Base-by-base conservation (phyloP, 2,329 filamentous ascomycete species). In the Verticillium nubilum region DNA sequence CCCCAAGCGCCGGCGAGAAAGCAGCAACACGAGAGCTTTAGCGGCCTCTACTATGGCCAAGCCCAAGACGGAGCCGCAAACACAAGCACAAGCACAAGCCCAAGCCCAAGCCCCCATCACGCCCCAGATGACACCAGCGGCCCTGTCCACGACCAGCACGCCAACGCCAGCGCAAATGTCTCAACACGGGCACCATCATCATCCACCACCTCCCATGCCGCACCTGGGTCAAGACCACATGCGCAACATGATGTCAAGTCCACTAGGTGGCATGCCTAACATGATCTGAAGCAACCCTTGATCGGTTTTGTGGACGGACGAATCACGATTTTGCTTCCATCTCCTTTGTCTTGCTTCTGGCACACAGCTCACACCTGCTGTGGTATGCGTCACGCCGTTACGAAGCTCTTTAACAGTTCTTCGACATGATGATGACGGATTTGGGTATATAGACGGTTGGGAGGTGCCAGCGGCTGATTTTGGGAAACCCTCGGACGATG, bases 1-100 rank as follows among this genome's bases (percentile, higher is more conserved):
- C 1, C 86, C 86, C 2, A 90, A 90, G 73, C 81, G 87, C 56
- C 80, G 86, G 58, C 81, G 87, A 53, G 87, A 89, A 68, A 86
- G 78, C 68, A 84, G 78, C 65, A 80, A 86, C 65, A 76, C 74
- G 5, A 75, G 78, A 60, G 68, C 69, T 52, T 68, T 77, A 50
- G 75, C 74, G 27, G 73, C 74, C 33, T 70, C 76, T 28, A 75
- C 73, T 58, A 77, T 77, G 68, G 70, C 76, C 9, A 84, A 80
- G 68, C 73, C 78, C 52, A 81, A 80, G 68, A 69, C 72, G 26
- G 80, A 84, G 64, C 70, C 74, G 27, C 76, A 72, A 57, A 31
- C 29, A 31, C 29, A 31, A 13, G 29, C 29, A 31, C 29, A 31
- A 31, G n/a, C 74, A 27, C 76, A 72, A 57, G 13, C 29, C 9